Evolutionary conservation across 139 green algal genomes (phyloP).

Genomic region (Coelastrella sp.): DNA sequence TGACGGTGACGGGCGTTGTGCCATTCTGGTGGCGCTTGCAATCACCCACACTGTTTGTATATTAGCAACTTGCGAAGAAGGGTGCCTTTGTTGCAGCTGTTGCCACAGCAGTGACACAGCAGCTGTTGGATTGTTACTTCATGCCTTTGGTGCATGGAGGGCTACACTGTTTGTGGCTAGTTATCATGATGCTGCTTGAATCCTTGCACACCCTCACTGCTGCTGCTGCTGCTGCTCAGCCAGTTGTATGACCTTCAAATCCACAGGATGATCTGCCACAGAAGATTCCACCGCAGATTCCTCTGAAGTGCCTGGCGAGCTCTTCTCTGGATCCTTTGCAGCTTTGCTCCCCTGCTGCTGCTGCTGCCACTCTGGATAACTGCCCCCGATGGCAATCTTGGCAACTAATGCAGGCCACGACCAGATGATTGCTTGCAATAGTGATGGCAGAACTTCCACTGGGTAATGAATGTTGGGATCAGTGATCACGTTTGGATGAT

Average conservation of each 20-base stretch:
- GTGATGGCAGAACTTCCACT: background rate
- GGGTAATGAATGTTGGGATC: background rate
- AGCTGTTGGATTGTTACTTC: no score
- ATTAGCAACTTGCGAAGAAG: no score
- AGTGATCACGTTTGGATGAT: background rate
- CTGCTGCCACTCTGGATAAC: background rate
- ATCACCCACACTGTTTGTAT: no score
- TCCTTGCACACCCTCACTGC: no score
- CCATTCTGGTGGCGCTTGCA: no score
- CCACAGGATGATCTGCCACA: background rate
- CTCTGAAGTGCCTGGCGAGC: background rate
- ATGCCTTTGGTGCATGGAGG: no score
- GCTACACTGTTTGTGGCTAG: no score
- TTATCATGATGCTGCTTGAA: no score
- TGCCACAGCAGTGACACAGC: no score
- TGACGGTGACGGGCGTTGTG: no score
- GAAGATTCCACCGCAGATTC: background rate
- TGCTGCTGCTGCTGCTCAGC: background rate
- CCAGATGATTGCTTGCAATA: constrained; percentile 6
- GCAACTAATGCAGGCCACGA: background rate
- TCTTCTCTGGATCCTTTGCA: background rate
- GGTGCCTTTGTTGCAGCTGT: no score
- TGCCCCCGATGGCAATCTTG: background rate
- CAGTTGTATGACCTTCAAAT: background rate
- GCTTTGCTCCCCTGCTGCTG: background rate